A percentile compares a stretch with the other conserved stretches of the same genome.
phyloP scores from a whole-genome alignment of 352 stramenopile genomes.

The Saprolegnia parasitica region DNA sequence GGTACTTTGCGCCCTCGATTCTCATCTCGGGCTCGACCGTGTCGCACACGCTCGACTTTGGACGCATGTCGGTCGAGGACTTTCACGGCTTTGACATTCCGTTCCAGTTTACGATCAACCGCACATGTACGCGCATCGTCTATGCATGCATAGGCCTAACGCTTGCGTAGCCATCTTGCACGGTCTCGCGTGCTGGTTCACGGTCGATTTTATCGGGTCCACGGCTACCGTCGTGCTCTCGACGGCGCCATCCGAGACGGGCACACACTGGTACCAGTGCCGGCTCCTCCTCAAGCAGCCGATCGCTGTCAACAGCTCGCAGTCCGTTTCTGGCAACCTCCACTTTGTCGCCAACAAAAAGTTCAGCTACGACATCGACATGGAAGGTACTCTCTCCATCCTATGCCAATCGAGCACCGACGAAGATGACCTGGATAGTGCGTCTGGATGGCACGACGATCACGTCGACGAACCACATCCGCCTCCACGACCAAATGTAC shows the following conservation, averaged over 20 bases:
- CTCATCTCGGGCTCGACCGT: slow-evolving; percentile 52
- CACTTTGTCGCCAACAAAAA: slow-evolving; percentile 93
- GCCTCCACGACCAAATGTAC: slow-evolving; percentile 94
- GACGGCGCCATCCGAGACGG: slow-evolving; percentile 66
- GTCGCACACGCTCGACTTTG: slow-evolving; percentile 85
- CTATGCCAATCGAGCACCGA: not conserved
- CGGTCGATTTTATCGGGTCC: slow-evolving; percentile 94
- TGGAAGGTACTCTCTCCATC: slow-evolving; percentile 51
- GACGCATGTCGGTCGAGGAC: slow-evolving; percentile 57
- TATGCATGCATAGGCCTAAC: not conserved
- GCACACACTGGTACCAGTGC: slow-evolving; percentile 92
- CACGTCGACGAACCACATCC: slow-evolving; percentile 73
- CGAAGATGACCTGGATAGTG: slow-evolving; percentile 38
- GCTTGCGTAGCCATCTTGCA: slow-evolving; percentile 79
- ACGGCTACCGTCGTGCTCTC: slow-evolving; percentile 76
- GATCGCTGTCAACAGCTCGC: slow-evolving; percentile 87
- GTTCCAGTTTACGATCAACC: slow-evolving; percentile 82
- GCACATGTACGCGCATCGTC: slow-evolving; percentile 48
- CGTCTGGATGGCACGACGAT: slow-evolving; percentile 85
- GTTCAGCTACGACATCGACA: slow-evolving; percentile 93
- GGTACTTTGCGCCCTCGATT: slow-evolving; percentile 85
- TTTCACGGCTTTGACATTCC: slow-evolving; percentile 89
- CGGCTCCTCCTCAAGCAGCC: slow-evolving; percentile 86
- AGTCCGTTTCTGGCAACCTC: slow-evolving; percentile 85
- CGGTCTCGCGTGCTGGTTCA: slow-evolving; percentile 99